These are phyloP conservation scores for Pugionium dolabratum DNA, from an alignment of 345 rosid species.

Conservation along the genomic window DNA sequence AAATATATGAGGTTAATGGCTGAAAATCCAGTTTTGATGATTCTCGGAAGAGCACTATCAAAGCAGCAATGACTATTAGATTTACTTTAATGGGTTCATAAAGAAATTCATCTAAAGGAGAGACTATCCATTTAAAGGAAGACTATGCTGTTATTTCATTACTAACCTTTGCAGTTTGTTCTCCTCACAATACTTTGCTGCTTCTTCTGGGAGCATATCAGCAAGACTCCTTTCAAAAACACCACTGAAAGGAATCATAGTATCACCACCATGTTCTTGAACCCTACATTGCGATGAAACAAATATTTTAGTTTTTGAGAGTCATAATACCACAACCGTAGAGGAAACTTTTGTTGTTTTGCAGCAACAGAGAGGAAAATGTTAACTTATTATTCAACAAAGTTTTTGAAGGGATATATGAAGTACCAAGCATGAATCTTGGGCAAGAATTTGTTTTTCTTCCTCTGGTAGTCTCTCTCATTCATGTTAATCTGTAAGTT, in stretches of 20 bases:
- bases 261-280: conserved; percentile 92
- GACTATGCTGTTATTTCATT: conserved; percentile 2
- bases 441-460: conserved; percentile 93
- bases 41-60: conserved; percentile 89
- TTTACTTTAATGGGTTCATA: background rate
- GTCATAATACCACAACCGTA: too few species aligned
- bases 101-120: background rate
- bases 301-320: background rate
- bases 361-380: background rate
- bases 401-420: conserved; percentile 15
- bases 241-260: conserved; percentile 93
- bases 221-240: conserved; percentile 73
- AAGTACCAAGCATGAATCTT: conserved; percentile 97
- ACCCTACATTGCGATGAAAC: conserved; percentile 58
- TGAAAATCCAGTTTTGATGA: conserved; percentile 94
- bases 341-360: conserved; percentile 7
- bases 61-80: conserved; percentile 20
- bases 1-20: conserved; percentile 96
- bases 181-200: conserved; percentile 87
- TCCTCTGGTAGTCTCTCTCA: conserved; percentile 93
- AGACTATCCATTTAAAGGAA: conserved; percentile 4
- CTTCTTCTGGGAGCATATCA: conserved; percentile 78
- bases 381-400: conserved; percentile 8
- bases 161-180: conserved; percentile 94
- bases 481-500: conserved; percentile 85